Conservation (phyloP, 768 basidiomycete genomes). For the Podaxis carcinomalis region DNA sequence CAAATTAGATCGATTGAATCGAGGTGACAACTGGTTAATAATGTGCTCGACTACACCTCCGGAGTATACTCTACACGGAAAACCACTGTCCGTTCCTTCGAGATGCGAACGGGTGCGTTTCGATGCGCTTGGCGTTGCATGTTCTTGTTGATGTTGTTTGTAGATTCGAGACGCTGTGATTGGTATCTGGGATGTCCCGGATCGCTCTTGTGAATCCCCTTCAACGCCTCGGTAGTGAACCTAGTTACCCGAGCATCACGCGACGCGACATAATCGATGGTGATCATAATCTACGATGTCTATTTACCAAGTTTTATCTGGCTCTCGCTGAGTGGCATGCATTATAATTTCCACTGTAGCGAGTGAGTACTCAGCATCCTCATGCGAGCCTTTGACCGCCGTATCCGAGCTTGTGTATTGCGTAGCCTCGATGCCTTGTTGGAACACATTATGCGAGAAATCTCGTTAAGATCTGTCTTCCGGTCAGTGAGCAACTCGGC, state of each 20-base stretch:
- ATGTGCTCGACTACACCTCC: slow-evolving; percentile 2
- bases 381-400: too few relatives aligned
- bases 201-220: background rate
- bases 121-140: background rate
- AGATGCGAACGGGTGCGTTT: background rate
- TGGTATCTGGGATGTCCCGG: background rate
- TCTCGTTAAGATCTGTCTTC: too few relatives aligned
- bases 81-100: background rate
- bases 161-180: background rate
- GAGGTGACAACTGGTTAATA: background rate
- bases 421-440: too few relatives aligned
- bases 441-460: too few relatives aligned
- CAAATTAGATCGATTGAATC: background rate
- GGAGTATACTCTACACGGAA: background rate
- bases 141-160: background rate
- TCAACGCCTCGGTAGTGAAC: background rate
- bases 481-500: too few relatives aligned
- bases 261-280: too few relatives aligned
- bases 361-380: too few relatives aligned
- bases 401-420: too few relatives aligned
- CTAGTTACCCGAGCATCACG: background rate
- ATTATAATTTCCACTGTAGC: too few relatives aligned
- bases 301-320: too few relatives aligned
- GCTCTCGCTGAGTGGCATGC: background rate
- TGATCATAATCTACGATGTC: too few relatives aligned